A percentile compares a stretch with the other conserved stretches of the same genome.
Conservation (phyloP, 2,329 filamentous ascomycete genomes). For the Anisogramma anomala region DNA sequence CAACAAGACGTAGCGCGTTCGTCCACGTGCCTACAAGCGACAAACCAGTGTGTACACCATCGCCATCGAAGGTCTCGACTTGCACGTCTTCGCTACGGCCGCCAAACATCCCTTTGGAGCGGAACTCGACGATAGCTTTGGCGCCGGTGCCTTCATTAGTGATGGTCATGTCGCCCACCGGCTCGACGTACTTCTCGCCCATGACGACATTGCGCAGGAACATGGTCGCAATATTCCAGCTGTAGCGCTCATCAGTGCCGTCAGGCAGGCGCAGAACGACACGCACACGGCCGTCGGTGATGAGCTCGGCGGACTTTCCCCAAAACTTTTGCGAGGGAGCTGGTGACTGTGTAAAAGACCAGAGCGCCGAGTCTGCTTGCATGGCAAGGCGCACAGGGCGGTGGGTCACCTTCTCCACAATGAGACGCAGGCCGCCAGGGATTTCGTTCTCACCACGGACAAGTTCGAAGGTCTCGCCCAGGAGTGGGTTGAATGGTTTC, state of each 20-base stretch:
- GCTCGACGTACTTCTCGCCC: conserved; percentile 96
- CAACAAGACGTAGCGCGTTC: conserved; percentile 38
- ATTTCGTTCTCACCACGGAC: conserved; percentile 68
- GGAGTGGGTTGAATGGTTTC: conserved; percentile 94
- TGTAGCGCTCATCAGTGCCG: conserved; percentile 68
- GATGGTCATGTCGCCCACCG: conserved; percentile 73
- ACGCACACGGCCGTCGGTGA: conserved; percentile 77
- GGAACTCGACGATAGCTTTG: conserved; percentile 81
- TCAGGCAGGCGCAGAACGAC: conserved; percentile 58
- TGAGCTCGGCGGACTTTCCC: conserved; percentile 93
- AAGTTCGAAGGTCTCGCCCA: conserved; percentile 91
- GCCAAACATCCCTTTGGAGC: conserved; percentile 92
- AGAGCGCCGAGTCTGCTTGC: conserved; percentile 75
- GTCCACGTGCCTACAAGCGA: conserved; percentile 82
- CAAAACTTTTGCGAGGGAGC: conserved; percentile 94
- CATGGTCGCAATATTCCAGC: conserved; percentile 77
- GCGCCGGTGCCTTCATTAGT: conserved; percentile 73
- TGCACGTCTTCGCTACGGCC: conserved; percentile 83
- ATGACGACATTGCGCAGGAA: conserved; percentile 95
- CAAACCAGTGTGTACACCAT: conserved; percentile 53
- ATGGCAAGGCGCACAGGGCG: conserved; percentile 86
- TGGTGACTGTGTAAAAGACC: conserved; percentile 81
- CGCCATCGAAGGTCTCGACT: conserved; percentile 57
- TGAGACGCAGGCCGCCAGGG: conserved; percentile 66
- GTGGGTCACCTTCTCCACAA: conserved; percentile 94